Evolutionary conservation across 2,329 filamentous ascomycete species (phyloP).

Genomic region (Pestalotiopsis sp.): DNA sequence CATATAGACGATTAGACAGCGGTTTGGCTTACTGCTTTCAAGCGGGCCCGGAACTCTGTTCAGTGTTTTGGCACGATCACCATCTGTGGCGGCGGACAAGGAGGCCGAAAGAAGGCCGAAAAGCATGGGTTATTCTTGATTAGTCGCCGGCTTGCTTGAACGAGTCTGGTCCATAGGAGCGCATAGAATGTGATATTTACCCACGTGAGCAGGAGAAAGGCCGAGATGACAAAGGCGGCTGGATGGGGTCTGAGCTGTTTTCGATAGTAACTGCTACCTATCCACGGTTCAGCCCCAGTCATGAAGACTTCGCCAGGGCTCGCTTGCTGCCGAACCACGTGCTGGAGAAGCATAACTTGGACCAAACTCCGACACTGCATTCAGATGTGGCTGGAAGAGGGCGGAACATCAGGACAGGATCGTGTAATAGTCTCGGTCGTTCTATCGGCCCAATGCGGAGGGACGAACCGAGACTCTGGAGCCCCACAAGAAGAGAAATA

Average conservation of each 20-base stretch:
- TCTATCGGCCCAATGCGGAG: constrained; percentile 12
- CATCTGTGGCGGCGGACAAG: not conserved
- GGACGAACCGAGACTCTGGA: not conserved
- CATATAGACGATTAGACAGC: not conserved
- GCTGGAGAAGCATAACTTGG: not conserved
- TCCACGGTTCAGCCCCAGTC: no score
- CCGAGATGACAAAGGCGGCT: not conserved
- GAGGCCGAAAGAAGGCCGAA: not conserved
- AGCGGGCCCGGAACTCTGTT: not conserved
- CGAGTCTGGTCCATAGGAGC: not conserved
- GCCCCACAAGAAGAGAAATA: not conserved
- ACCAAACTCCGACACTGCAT: not conserved
- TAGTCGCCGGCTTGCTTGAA: not conserved
- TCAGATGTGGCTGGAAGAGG: not conserved
- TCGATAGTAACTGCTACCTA: not conserved
- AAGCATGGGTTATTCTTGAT: not conserved
- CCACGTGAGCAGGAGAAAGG: constrained; percentile 7
- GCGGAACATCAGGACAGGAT: not conserved
- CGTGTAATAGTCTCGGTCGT: constrained; percentile 5
- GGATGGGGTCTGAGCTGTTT: not conserved
- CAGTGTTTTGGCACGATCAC: not conserved
- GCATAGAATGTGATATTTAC: not conserved
- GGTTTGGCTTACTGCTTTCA: not conserved
- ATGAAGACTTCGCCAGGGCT: not conserved
- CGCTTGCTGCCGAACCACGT: constrained; percentile 3